Percentiles rank a stretch among this genome's conserved stretches.
Evolutionary conservation across 805 yeast genomes (phyloP).

Genomic region (Ogataea allantospora): DNA sequence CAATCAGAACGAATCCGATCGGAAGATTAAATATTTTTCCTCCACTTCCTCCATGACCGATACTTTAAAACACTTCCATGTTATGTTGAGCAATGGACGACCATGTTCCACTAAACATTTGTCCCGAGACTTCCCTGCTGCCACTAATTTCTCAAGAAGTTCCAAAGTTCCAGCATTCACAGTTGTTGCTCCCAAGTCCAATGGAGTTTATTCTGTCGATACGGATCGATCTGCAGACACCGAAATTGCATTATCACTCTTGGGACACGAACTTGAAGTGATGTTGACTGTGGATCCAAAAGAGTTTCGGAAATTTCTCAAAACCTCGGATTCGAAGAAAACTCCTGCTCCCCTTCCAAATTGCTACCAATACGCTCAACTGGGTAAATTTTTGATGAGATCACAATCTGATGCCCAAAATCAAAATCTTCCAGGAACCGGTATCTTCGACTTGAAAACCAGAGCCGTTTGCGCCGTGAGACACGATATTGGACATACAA

Average conservation of each 20-base stretch:
- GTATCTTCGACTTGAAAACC: conserved; percentile 89
- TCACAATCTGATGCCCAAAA: conserved; percentile 90
- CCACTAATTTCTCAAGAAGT: conserved; percentile 37
- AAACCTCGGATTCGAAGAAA: conserved; percentile 9
- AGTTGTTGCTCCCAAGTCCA: conserved; percentile 47
- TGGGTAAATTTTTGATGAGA: conserved; percentile 72
- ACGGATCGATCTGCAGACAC: conserved; percentile 65
- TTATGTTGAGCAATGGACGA: conserved; percentile 59
- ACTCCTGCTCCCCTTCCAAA: conserved; percentile 10
- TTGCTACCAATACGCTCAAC: conserved; percentile 67
- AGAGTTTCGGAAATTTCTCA: conserved; percentile 44
- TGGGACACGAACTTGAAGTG: conserved; percentile 81
- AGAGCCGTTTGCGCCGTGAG: conserved; percentile 88
- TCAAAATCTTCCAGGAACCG: conserved; percentile 77
- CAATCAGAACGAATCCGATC: conserved; percentile 4
- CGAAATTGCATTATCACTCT: conserved; percentile 64
- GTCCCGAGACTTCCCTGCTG: conserved; percentile 44
- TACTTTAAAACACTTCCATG: conserved; percentile 70
- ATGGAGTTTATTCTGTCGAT: conserved; percentile 57
- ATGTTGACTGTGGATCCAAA: conserved; percentile 60
- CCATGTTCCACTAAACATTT: conserved; percentile 47
- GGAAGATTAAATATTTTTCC: conserved; percentile 50
- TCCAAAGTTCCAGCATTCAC: conserved; percentile 54
- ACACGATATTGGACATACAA: conserved; percentile 60
- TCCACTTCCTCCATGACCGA: conserved; percentile 90